Base-by-base conservation (phyloP, 495 filamentous ascomycete genomes). In the Trichoderma orchidacearum region DNA sequence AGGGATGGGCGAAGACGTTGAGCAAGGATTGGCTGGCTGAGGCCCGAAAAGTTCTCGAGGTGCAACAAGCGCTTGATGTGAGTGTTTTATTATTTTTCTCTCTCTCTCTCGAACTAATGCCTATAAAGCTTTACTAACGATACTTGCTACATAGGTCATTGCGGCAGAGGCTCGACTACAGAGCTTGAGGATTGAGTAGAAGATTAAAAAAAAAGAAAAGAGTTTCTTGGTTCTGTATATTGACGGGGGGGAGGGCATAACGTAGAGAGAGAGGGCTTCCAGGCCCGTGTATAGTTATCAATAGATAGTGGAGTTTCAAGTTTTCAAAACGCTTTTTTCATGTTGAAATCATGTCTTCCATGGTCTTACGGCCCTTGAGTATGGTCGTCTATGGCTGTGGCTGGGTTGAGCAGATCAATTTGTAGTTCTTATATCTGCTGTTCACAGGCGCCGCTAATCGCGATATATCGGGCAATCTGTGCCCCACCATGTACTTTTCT, bases 61-160 rank as follows among this genome's bases (percentile, higher is more conserved):
- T 97, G 36, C 83, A 87, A 72, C 92, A 97, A 71, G 93, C 93
- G 64, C 74, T 98, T 61, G 93, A 97, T 68, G 93, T 96, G 71
- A 81, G 84, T 73, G n/a, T n/a, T n/a, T n/a, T n/a, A n/a, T 59
- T 38, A 0, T 7, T 48, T 30, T 50, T 59, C 18, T 1, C 3
- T 17, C 1, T 23, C 41, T 23, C 41, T 48, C 27, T 27, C 7
- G 3, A 27, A 27, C 5, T 3, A 9, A 13, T 6, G n/a, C n/a
- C n/a, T n/a, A 11, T 3, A 21, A 0, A 60, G 32, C 17, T 56
- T 58, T 31, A 28, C 48, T 58, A 45, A 55, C 18, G 13, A 11
- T 51, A 55, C 58, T 60, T 41, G n/a, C n/a, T n/a, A 2, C 68
- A 61, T 56, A 80, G 70, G 76, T 87, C 53, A 79, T 83, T 59